These are phyloP conservation scores for Mortierella sp. DNA, from an alignment of 371 early-diverging fungal species.

Conservation along the genomic window DNA sequence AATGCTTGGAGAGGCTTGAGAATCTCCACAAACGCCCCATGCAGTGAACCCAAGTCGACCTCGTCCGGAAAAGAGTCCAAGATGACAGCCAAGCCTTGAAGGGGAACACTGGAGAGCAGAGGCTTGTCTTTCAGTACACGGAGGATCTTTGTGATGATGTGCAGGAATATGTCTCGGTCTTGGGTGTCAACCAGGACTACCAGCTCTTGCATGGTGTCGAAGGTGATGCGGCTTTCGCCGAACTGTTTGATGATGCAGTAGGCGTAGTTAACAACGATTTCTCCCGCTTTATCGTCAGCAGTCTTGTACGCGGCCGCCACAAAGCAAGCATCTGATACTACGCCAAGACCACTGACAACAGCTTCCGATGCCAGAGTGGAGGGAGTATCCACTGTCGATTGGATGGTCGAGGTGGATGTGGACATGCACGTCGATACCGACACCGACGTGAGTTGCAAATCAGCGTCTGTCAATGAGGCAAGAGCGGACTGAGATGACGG, in stretches of 20 bases:
- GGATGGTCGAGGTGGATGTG: too few species aligned
- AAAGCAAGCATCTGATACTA: too few species aligned
- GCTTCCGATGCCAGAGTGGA: too few species aligned
- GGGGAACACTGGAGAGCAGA: neutral
- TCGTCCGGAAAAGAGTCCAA: neutral
- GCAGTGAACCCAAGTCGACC: neutral
- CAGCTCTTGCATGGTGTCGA: conserved; percentile 3
- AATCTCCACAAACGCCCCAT: conserved; percentile 1
- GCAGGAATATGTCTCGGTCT: neutral
- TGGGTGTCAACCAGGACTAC: neutral
- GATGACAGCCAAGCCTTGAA: conserved; percentile 10
- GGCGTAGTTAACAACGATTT: neutral
- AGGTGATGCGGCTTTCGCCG: neutral
- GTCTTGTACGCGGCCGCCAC: too few species aligned
- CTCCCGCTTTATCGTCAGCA: too few species aligned
- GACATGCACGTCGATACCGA: too few species aligned
- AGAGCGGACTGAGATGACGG: too few species aligned
- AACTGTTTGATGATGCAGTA: neutral
- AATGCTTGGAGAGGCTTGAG: neutral
- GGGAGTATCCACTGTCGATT: too few species aligned
- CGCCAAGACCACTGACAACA: too few species aligned
- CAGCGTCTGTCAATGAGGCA: too few species aligned
- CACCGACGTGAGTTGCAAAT: too few species aligned
- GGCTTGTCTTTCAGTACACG: neutral
- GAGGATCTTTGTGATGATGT: conserved; percentile 1